A percentile compares a stretch with the other conserved stretches of the same genome.
phyloP scores from a whole-genome alignment of 192 early-diverging fungal species.

The Linnemannia zychae region DNA sequence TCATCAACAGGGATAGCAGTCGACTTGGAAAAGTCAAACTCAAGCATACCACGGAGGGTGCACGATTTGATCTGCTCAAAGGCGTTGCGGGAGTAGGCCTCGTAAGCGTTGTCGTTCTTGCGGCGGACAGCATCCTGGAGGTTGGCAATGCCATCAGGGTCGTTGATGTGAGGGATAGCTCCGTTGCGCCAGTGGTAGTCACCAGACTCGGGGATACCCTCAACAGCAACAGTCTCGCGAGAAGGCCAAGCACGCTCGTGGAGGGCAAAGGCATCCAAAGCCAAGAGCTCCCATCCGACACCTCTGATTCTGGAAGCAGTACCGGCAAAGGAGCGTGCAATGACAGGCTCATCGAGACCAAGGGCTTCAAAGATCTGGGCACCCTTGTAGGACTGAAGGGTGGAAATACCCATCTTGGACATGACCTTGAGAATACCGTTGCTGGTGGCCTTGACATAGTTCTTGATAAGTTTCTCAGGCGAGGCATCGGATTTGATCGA shows the following conservation, averaged over 20 bases:
- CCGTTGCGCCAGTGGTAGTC: slow-evolving; percentile 98
- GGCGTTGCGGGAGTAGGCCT: slow-evolving; percentile 83
- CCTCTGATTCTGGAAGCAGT: slow-evolving; percentile 97
- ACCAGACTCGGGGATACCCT: slow-evolving; percentile 90
- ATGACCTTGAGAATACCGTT: slow-evolving; percentile 99
- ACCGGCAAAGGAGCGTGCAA: slow-evolving; percentile 93
- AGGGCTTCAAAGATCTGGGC: slow-evolving; percentile 99
- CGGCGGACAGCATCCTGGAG: slow-evolving; percentile 96
- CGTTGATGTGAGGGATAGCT: slow-evolving; percentile 93
- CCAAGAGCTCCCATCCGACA: slow-evolving; percentile 79
- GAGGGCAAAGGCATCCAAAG: slow-evolving; percentile 87
- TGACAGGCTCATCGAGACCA: slow-evolving; percentile 89
- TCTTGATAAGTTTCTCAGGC: slow-evolving; percentile 79
- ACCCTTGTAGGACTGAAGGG: slow-evolving; percentile 97
- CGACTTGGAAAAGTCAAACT: slow-evolving; percentile 83
- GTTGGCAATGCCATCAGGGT: slow-evolving; percentile 88
- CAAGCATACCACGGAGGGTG: slow-evolving; percentile 95
- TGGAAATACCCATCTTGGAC: slow-evolving; percentile 99
- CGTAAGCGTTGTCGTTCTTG: slow-evolving; percentile 92
- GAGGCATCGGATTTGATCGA: slow-evolving; percentile 74
- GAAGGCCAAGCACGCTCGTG: slow-evolving; percentile 89
- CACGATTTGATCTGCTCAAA: slow-evolving; percentile 89
- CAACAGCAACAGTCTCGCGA: slow-evolving; percentile 72
- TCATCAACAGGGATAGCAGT: slow-evolving; percentile 89
- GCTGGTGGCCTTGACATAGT: slow-evolving; percentile 89